Conservation (phyloP, 371 early-diverging fungal species). For the Mortierella sp. region DNA sequence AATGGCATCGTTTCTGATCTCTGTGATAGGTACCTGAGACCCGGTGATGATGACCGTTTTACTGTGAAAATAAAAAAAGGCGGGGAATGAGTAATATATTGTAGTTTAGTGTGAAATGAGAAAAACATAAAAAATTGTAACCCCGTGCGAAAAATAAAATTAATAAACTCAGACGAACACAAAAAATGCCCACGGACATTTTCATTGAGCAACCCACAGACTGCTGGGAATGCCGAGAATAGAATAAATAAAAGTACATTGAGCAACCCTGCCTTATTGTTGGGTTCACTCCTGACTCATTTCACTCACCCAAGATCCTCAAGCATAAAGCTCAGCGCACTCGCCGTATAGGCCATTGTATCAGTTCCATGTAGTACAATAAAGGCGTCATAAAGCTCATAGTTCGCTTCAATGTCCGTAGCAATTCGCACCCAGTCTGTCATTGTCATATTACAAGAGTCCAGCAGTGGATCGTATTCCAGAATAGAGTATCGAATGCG, state of each 20-base stretch:
- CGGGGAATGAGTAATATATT: background rate
- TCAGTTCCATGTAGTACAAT: constrained; percentile 96
- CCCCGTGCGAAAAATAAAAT: constrained; percentile 17
- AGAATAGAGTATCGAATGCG: constrained; percentile 91
- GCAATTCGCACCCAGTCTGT: constrained; percentile 97
- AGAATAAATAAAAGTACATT: constrained; percentile 4
- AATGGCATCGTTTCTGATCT: constrained; percentile 97
- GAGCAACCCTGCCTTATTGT: background rate
- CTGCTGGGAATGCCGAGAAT: background rate
- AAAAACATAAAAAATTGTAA: constrained; percentile 12
- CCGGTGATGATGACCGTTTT: constrained; percentile 98
- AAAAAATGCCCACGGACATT: constrained; percentile 6
- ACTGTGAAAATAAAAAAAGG: constrained; percentile 54
- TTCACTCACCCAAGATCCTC: constrained; percentile 85
- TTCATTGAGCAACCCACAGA: background rate
- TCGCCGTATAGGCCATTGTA: constrained; percentile 95
- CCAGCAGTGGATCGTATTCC: constrained; percentile 94
- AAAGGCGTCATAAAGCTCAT: constrained; percentile 93
- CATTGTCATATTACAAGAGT: constrained; percentile 96
- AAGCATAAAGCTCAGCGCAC: constrained; percentile 96
- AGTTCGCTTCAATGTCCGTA: constrained; percentile 94
- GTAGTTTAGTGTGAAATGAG: constrained; percentile 2
- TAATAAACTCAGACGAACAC: background rate
- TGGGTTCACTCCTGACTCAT: constrained; percentile 20
- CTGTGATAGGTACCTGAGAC: constrained; percentile 95